Evolutionary conservation across 805 yeast species (phyloP).

Genomic region (Blastobotrys peoriensis): DNA sequence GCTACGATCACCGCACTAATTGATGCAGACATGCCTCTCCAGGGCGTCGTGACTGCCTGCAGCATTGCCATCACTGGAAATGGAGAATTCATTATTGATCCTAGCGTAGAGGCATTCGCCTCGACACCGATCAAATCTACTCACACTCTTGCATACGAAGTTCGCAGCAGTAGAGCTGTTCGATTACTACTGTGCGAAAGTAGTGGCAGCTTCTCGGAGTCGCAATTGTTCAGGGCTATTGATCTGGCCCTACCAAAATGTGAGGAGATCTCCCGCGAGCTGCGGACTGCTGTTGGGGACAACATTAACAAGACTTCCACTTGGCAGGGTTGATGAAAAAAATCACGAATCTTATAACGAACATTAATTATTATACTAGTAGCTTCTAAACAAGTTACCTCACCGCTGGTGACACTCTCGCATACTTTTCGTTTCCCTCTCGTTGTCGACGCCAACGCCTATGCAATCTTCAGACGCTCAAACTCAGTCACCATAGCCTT

Average conservation of each 20-base stretch:
- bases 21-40: slow-evolving; percentile 71
- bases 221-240: slow-evolving; percentile 47
- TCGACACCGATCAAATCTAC: slow-evolving; percentile 41
- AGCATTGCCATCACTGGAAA: slow-evolving; percentile 37
- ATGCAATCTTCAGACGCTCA: slow-evolving; percentile 63
- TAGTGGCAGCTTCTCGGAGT: slow-evolving; percentile 59
- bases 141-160: slow-evolving; percentile 60
- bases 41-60: slow-evolving; percentile 54
- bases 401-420: too few relatives aligned
- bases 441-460: neutral
- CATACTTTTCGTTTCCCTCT: too few relatives aligned
- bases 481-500: slow-evolving; percentile 80
- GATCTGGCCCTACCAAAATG: slow-evolving; percentile 46
- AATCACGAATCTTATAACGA: too few relatives aligned
- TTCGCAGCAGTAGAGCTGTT: slow-evolving; percentile 44
- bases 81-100: slow-evolving; percentile 34
- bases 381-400: too few relatives aligned
- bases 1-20: slow-evolving; percentile 67
- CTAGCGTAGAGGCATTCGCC: slow-evolving; percentile 40
- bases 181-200: slow-evolving; percentile 67
- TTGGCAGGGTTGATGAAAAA: slow-evolving; percentile 44
- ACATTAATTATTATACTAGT: too few relatives aligned
- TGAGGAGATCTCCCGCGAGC: slow-evolving; percentile 36
- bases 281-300: slow-evolving; percentile 44
- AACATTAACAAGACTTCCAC: slow-evolving; percentile 50